Percentiles rank a stretch among this genome's conserved stretches.
phyloP scores from a whole-genome alignment of 306 rosid genomes.

The Sicyos baderoa region DNA sequence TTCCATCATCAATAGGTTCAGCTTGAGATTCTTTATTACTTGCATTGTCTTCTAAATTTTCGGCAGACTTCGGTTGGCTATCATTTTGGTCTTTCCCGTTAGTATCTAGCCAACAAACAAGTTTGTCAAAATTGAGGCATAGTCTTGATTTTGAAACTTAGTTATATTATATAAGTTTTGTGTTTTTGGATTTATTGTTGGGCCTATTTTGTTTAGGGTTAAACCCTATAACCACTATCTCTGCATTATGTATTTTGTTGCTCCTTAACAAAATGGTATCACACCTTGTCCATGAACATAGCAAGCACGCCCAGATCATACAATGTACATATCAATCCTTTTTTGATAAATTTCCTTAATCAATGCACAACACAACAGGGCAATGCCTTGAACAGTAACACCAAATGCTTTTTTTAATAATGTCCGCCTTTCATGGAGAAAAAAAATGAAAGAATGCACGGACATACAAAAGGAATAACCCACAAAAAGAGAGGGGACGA shows the following conservation, averaged over 20 bases:
- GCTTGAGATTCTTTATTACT: conserved; percentile 36
- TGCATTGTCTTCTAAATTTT: conserved; percentile 35
- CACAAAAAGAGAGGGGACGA: too few relatives aligned
- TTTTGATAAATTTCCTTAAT: neutral
- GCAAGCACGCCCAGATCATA: neutral
- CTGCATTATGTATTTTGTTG: too few relatives aligned
- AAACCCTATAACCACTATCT: too few relatives aligned
- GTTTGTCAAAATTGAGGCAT: neutral
- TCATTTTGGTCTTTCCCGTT: conserved; percentile 36
- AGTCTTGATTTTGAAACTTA: neutral
- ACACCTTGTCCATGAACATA: too few relatives aligned
- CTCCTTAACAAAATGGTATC: too few relatives aligned
- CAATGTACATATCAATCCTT: neutral
- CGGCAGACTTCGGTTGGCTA: conserved; percentile 35
- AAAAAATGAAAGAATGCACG: too few relatives aligned
- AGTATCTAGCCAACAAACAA: conserved; percentile 38
- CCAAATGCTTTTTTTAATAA: neutral
- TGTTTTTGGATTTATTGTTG: too few relatives aligned
- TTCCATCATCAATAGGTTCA: conserved; percentile 38
- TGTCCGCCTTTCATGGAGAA: too few relatives aligned
- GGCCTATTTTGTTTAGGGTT: too few relatives aligned
- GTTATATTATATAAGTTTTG: too few relatives aligned
- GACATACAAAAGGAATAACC: too few relatives aligned
- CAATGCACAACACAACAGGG: neutral
- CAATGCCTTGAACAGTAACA: conserved; percentile 4